These are phyloP conservation scores for Bipolaris cookei DNA, from an alignment of 2,329 filamentous ascomycete species.

Conservation along the genomic window DNA sequence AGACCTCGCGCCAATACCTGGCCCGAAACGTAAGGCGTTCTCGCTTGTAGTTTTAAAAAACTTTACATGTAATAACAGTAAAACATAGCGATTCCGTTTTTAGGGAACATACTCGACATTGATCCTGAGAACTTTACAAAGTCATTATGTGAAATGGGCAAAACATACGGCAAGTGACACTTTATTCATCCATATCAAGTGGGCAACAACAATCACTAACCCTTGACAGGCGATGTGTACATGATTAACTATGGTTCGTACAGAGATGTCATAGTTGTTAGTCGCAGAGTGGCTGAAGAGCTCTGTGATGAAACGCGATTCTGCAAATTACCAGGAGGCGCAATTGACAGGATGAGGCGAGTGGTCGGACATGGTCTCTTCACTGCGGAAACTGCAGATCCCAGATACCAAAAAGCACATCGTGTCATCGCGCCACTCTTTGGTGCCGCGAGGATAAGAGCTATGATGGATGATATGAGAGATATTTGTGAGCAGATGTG, in stretches of 20 bases:
- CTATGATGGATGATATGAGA: constrained; percentile 63
- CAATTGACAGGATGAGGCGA: constrained; percentile 21
- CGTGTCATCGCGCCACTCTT: constrained; percentile 70
- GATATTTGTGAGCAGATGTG: constrained; percentile 68
- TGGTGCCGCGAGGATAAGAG: constrained; percentile 67
- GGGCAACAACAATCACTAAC: too few relatives aligned
- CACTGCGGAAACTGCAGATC: constrained; percentile 22
- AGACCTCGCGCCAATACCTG: too few relatives aligned
- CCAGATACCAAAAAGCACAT: constrained; percentile 47
- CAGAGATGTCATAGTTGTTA: too few relatives aligned
- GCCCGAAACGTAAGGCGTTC: too few relatives aligned
- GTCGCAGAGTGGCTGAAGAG: not conserved
- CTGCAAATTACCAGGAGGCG: not conserved
- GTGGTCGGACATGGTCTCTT: constrained; percentile 32
- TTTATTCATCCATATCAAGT: not conserved
- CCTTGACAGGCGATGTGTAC: not conserved
- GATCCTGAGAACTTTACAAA: not conserved
- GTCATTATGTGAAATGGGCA: not conserved
- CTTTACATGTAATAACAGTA: too few relatives aligned
- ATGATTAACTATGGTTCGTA: not conserved
- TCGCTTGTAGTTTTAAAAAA: too few relatives aligned
- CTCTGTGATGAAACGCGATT: not conserved
- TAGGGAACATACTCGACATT: not conserved
- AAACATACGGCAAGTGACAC: not conserved
- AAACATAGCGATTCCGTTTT: not conserved